Percentiles rank a stretch among this genome's conserved stretches.
Conservation (phyloP, 345 rosid genomes). For the Eucalyptus cloeziana region DNA sequence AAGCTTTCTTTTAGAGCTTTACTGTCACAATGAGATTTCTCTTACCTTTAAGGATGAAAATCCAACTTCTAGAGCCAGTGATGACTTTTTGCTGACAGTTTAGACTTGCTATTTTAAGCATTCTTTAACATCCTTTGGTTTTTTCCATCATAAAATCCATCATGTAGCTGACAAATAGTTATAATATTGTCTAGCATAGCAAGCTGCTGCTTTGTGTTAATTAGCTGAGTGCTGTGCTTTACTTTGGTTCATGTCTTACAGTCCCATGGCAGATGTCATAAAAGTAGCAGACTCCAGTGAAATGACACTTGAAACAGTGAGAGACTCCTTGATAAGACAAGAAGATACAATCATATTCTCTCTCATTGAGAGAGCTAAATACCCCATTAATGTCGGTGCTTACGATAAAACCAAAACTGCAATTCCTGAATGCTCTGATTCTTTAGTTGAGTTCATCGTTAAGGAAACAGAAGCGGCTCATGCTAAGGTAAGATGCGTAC, state of each 20-base stretch:
- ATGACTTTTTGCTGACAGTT: neutral
- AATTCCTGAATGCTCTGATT: slow-evolving; percentile 28
- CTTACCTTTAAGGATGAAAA: neutral
- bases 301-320: slow-evolving; percentile 38
- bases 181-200: neutral
- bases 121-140: neutral
- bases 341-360: slow-evolving; percentile 72
- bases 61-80: neutral
- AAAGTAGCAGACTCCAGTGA: slow-evolving; percentile 3
- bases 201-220: neutral
- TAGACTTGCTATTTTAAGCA: neutral
- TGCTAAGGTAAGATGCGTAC: slow-evolving; percentile 31
- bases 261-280: neutral
- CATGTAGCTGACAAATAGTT: neutral
- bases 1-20: neutral
- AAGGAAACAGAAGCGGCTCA: slow-evolving; percentile 48
- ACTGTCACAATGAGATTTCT: neutral
- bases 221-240: neutral
- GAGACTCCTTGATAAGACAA: slow-evolving; percentile 64
- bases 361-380: slow-evolving; percentile 71
- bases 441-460: slow-evolving; percentile 40
- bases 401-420: slow-evolving; percentile 13
- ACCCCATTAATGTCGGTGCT: slow-evolving; percentile 31
- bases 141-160: neutral
- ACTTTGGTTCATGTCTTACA: neutral